Conservation (phyloP, 176 grass and related monocot genomes). For the Juncus effusus region DNA sequence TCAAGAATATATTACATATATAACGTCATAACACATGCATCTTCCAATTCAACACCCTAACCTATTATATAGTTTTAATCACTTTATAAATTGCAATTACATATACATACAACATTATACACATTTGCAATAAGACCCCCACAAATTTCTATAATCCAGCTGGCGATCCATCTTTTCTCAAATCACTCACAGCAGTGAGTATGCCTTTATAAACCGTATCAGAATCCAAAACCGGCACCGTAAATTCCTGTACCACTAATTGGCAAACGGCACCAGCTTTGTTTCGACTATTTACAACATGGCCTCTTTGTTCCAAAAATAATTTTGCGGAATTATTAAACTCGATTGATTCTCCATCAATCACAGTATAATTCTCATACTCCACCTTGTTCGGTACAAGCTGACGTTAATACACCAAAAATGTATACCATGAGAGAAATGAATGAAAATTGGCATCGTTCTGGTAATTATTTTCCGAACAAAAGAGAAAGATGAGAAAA, state of each 20-base stretch:
- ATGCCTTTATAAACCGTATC: constrained; percentile 40
- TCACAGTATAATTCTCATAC: constrained; percentile 62
- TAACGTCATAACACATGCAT: too few species aligned
- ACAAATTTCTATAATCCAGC: constrained; percentile 43
- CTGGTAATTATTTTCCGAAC: not conserved
- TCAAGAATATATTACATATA: too few species aligned
- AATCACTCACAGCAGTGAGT: constrained; percentile 87
- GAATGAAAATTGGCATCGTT: not conserved
- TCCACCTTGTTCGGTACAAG: constrained; percentile 67
- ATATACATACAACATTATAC: too few species aligned
- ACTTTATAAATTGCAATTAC: too few species aligned
- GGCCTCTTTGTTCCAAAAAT: constrained; percentile 55
- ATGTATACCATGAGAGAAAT: constrained; percentile 1
- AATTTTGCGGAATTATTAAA: constrained; percentile 28
- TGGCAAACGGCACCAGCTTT: constrained; percentile 48
- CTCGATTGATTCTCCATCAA: constrained; percentile 51
- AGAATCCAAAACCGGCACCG: not conserved
- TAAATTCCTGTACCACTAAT: constrained; percentile 64
- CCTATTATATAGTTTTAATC: too few species aligned
- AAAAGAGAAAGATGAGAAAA: not conserved
- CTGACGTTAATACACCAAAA: constrained; percentile 14
- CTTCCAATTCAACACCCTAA: too few species aligned
- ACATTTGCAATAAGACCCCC: not conserved
- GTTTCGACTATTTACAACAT: constrained; percentile 24
- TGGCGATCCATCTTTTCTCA: constrained; percentile 70